phyloP scores from a whole-genome alignment of 2,329 filamentous ascomycete genomes.

The Fusarium napiforme region DNA sequence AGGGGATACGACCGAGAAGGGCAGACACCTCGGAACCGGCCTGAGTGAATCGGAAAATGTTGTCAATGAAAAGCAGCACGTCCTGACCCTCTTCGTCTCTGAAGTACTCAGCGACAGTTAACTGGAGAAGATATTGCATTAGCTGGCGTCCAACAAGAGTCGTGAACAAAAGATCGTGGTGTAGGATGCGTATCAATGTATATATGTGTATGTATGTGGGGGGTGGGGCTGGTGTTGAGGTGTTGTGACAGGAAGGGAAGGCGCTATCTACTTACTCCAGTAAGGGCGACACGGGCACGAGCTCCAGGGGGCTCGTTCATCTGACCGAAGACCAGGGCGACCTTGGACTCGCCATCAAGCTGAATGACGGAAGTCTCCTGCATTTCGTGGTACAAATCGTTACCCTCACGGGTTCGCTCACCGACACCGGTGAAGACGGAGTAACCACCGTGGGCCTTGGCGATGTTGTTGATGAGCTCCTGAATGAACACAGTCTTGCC shows the following conservation, averaged over 20 bases:
- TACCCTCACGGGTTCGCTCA: conserved; percentile 99
- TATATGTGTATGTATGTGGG: neutral
- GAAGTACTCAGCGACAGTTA: conserved; percentile 85
- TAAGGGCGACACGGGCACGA: conserved; percentile 99
- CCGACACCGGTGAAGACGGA: conserved; percentile 99
- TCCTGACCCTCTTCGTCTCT: conserved; percentile 82
- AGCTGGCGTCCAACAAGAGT: neutral
- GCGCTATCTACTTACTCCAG: conserved; percentile 61
- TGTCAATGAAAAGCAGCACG: conserved; percentile 99
- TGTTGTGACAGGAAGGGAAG: neutral
- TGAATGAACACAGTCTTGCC: conserved; percentile 99
- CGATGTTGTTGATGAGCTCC: conserved; percentile 99
- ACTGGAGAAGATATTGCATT: conserved; percentile 40
- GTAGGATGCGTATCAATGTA: neutral
- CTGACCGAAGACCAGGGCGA: conserved; percentile 99
- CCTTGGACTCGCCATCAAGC: conserved; percentile 99
- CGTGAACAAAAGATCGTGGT: neutral
- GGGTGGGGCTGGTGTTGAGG: neutral
- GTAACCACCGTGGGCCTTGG: conserved; percentile 99
- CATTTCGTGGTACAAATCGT: conserved; percentile 99
- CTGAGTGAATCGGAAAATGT: conserved; percentile 99
- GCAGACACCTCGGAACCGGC: conserved; percentile 99
- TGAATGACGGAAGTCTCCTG: conserved; percentile 99
- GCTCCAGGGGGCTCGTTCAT: conserved; percentile 99
- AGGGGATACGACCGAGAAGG: conserved; percentile 98